Base-by-base conservation (phyloP, 768 basidiomycete species). In the Lentinula sp. region DNA sequence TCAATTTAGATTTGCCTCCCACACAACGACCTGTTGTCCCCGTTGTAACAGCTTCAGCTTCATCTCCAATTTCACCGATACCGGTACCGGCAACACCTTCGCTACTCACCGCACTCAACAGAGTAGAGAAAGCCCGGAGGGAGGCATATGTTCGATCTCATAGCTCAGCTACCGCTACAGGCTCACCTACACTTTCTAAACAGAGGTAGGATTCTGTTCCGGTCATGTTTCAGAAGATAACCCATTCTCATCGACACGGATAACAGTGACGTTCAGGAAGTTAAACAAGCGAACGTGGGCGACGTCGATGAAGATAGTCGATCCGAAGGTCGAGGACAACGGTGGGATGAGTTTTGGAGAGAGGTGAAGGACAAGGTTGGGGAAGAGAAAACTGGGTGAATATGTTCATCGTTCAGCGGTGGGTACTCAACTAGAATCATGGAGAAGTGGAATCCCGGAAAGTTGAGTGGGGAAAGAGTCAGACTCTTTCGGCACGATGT, bases 41-140 rank as follows among this genome's bases (percentile, higher is more conserved):
- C 3, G 28, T 28, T 28, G 28, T 28, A 28, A 28, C 28, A 28
- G 28, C 21, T 23, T 21, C 21, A 23, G 23, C 48, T 9, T 2
- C 9, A 21, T n/a, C 9, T 16, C 2, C 15, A 46, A 21, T 9
- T 18, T 23, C 50, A 34, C 21, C 6, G 9, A 15, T 51, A 10
- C 23, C 62, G 57, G 13, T 64, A 67, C n/a, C 54, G 4, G 16
- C 28, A 39, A 88, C 87, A 2, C 86, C 86, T 0, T 87, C 86
- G 2, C 75, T 87, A 35, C 81, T 87, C 61, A 77, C 77, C 40
- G 87, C 86, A 1, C 70, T 88, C n/a, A 82, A 86, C 64, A 78
- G 86, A 32, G 76, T 88, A 55, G 74, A 78, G 10, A 71, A 73
- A 15, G 86, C 86, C 3, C 85, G 87, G 65, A 74, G 73, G 59